Evolutionary conservation across 2,329 filamentous ascomycete species (phyloP).

Genomic region (Aspergillus felis): DNA sequence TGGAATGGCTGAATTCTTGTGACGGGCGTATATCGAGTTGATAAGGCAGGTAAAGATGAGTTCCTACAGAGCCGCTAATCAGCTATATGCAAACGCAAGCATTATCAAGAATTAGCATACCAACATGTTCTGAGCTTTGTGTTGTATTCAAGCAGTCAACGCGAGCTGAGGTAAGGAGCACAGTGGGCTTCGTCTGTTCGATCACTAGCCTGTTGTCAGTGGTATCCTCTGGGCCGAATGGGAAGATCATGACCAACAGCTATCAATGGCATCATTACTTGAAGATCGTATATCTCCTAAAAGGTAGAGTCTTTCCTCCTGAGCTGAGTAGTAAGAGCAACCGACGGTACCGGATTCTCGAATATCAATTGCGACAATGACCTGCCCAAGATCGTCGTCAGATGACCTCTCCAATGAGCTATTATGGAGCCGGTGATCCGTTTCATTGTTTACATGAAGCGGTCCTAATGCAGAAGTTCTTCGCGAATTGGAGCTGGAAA

Average conservation of each 20-base stretch:
- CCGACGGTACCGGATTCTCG: conserved; percentile 68
- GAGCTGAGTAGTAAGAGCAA: conserved; percentile 75
- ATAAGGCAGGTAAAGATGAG: conserved; percentile 54
- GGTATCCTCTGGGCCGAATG: conserved; percentile 19
- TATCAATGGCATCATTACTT: conserved; percentile 65
- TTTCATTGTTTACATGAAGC: conserved; percentile 6
- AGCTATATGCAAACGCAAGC: background rate
- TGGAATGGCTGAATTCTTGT: conserved; percentile 67
- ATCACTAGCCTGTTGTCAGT: conserved; percentile 47
- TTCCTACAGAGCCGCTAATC: conserved; percentile 27
- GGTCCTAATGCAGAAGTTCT: conserved; percentile 5
- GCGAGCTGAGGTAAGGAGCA: conserved; percentile 55
- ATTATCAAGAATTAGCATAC: conserved; percentile 3
- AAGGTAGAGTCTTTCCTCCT: conserved; percentile 66
- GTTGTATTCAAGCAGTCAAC: conserved; percentile 44
- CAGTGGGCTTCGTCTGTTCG: conserved; percentile 58
- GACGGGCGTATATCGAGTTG: conserved; percentile 65
- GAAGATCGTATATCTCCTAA: conserved; percentile 72
- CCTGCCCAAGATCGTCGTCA: conserved; percentile 58
- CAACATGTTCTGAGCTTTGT: conserved; percentile 42
- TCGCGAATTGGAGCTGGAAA: conserved; percentile 2
- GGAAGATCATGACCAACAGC: conserved; percentile 30
- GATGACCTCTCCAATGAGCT: conserved; percentile 31
- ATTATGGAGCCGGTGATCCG: conserved; percentile 15
- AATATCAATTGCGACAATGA: conserved; percentile 78